Conservation (phyloP, 2,329 filamentous ascomycete genomes). For the Penicillium aurantiogriseum region DNA sequence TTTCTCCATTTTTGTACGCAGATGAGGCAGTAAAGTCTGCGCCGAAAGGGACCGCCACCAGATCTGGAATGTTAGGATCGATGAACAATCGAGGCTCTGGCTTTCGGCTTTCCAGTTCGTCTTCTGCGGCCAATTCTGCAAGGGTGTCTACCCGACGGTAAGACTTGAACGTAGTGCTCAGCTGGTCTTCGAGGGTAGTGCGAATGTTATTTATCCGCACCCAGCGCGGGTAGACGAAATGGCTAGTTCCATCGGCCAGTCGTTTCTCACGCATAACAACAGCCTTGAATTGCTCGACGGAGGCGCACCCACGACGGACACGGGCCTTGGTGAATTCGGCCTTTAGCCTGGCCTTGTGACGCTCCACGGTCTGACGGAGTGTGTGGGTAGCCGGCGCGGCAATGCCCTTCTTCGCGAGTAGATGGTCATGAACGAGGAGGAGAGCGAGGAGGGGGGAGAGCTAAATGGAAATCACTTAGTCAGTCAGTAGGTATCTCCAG, state of each 20-base stretch:
- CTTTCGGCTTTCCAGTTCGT: slow-evolving; percentile 19
- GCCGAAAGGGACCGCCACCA: slow-evolving; percentile 73
- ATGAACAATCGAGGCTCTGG: slow-evolving; percentile 55
- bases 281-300: slow-evolving; percentile 61
- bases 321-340: slow-evolving; percentile 81
- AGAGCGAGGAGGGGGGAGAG: slow-evolving; percentile 77
- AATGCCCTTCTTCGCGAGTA: slow-evolving; percentile 78
- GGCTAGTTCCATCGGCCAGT: slow-evolving; percentile 40
- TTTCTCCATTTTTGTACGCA: slow-evolving; percentile 71
- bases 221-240: slow-evolving; percentile 73
- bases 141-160: slow-evolving; percentile 61
- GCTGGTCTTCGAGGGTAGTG: slow-evolving; percentile 67
- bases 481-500: slow-evolving; percentile 35
- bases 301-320: slow-evolving; percentile 67
- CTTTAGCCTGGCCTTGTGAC: slow-evolving; percentile 75
- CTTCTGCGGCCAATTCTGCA: slow-evolving; percentile 52
- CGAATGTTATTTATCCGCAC: slow-evolving; percentile 80
- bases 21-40: slow-evolving; percentile 69
- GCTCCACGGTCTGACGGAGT: slow-evolving; percentile 69
- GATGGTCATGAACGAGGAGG: slow-evolving; percentile 79
- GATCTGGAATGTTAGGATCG: slow-evolving; percentile 78
- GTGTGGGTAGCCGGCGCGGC: slow-evolving; percentile 77
- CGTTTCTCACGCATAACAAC: slow-evolving; percentile 41
- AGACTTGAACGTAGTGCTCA: slow-evolving; percentile 69
- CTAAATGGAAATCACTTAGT: slow-evolving; percentile 50